Evolutionary conservation across 23 red algal species (phyloP), one percentile per base, ranked within the genome.

Genomic region (Gracilaria domingensis): DNA sequence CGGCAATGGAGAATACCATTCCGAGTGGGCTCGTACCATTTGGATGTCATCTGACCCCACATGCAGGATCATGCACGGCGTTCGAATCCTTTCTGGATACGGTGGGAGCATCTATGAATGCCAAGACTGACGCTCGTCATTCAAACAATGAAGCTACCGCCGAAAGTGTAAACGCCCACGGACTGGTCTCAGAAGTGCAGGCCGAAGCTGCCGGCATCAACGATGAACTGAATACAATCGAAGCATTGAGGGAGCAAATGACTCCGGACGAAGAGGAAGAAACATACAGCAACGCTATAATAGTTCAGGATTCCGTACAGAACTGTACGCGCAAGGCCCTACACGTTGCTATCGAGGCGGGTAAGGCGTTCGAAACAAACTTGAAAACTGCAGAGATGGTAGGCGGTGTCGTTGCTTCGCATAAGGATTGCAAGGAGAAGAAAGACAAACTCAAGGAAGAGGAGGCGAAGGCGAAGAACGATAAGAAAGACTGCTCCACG

Each of bases 71-170:
- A 9, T 87, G 83, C 66, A 87, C 83, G 2, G 75, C 39, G 2
- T 69, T 87, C 9, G 66, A 69, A 12, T 38, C 32, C 40, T 23
- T 87, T 18, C 14, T 87, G 35, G 83, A 87, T 47, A 74, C 83
- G 20, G 53, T 87, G 17, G 51, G n/a, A 26, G 61, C 83, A 6
- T 40, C 66, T 20, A 9, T 49, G 35, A 75, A 75, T 75, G 83
- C 83, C 2, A 51, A 24, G 49, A 25, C 21, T 64, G 58, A n/a
- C 26, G 58, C 21, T 29, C 21, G 23, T 16, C 21, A 26, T 64
- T 29, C 21, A 4, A n/a, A 64, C 26, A n/a, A 29, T 16, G 58
- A n/a, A 16, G 58, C 26, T 6, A 64, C 26, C 23, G 21, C 26
- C 6, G 26, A 64, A 14, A 64, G 58, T 26, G 26, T 64, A 14